phyloP scores from a whole-genome alignment of 129 eudicot species.

The Apium graveolens region DNA sequence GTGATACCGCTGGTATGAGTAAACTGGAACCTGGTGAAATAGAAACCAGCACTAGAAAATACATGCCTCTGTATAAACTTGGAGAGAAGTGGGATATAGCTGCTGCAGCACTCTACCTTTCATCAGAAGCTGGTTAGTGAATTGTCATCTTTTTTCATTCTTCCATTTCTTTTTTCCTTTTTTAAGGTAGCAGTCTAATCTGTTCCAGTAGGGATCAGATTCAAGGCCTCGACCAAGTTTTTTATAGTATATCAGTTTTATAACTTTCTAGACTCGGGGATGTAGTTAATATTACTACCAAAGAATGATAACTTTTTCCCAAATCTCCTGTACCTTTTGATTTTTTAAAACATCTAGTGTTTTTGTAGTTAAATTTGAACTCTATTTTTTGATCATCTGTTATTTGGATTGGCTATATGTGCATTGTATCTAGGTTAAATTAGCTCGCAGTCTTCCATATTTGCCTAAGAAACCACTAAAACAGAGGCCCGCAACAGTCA shows the following conservation, averaged over 20 bases:
- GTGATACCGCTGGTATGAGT: constrained; percentile 76
- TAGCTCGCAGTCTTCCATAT: background rate
- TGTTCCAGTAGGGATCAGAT: background rate
- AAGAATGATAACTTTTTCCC: background rate
- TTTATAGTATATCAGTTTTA: background rate
- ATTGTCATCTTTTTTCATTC: background rate
- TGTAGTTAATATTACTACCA: background rate
- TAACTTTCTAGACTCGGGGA: background rate
- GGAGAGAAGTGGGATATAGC: constrained; percentile 99
- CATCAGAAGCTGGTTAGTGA: constrained; percentile 77
- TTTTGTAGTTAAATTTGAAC: background rate
- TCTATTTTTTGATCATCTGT: background rate
- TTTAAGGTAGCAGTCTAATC: background rate
- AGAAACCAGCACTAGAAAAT: constrained; percentile 26
- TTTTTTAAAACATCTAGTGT: background rate
- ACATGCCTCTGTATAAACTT: constrained; percentile 58
- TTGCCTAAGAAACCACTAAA: background rate
- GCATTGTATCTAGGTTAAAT: background rate
- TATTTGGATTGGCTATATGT: background rate
- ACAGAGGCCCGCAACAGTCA: background rate
- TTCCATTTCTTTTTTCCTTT: background rate
- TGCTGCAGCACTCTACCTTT: constrained; percentile 84
- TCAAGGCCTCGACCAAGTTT: background rate
- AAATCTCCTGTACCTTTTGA: background rate
- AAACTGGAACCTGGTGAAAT: constrained; percentile 81